A percentile compares a stretch with the other conserved stretches of the same genome.
Conservation (phyloP, 805 yeast species). For the Diddensiella caesifluorescens region DNA sequence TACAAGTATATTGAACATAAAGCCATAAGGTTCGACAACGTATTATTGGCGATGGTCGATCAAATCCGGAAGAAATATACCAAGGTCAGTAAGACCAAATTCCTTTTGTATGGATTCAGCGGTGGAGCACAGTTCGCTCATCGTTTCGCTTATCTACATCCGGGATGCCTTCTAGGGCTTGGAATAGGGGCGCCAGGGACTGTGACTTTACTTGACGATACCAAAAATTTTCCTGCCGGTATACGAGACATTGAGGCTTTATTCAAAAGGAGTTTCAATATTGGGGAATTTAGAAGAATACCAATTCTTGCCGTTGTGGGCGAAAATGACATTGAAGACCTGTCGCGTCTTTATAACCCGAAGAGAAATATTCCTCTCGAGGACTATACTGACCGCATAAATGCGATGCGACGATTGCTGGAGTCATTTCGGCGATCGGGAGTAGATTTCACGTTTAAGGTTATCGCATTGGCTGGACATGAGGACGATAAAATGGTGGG, state of each 20-base stretch:
- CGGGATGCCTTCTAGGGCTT: constrained; percentile 8
- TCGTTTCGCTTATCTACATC: constrained; percentile 13
- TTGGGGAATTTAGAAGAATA: background rate
- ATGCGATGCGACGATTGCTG: constrained; percentile 4
- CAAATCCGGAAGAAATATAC: constrained; percentile 6
- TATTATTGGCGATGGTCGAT: constrained; percentile 10
- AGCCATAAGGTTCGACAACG: constrained; percentile 10
- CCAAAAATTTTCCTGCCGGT: constrained; percentile 4
- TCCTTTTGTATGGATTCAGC: constrained; percentile 12
- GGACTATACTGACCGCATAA: constrained; percentile 3
- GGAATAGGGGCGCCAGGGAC: constrained; percentile 17
- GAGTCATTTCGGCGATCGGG: background rate
- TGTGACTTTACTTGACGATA: constrained; percentile 7
- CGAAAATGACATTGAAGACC: constrained; percentile 1
- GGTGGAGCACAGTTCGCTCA: constrained; percentile 17
- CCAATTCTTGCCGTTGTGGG: constrained; percentile 9
- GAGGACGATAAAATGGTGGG: constrained; percentile 10
- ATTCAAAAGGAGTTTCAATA: constrained; percentile 2
- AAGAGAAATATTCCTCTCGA: constrained; percentile 5
- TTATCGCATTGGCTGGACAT: constrained; percentile 7
- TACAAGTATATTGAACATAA: constrained; percentile 11
- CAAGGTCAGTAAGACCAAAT: constrained; percentile 3
- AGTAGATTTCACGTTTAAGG: background rate
- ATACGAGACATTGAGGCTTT: constrained; percentile 1
- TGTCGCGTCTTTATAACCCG: constrained; percentile 1